Percentiles rank a stretch among this genome's conserved stretches.
Evolutionary conservation across 2,329 filamentous ascomycete species (phyloP).

Genomic region (Fusarium oxysporum): DNA sequence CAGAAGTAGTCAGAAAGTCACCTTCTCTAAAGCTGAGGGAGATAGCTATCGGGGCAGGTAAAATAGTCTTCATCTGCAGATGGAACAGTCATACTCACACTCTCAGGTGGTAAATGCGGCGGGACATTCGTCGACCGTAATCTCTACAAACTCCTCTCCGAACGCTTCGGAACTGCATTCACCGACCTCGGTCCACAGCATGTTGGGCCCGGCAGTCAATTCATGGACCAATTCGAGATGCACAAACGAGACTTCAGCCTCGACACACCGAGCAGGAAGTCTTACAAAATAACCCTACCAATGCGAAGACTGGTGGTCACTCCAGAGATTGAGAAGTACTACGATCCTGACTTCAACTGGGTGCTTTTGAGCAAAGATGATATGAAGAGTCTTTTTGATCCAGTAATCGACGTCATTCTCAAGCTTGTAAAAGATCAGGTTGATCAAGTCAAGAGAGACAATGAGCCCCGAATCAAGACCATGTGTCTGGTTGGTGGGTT

Average conservation of each 20-base stretch:
- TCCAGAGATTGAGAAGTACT: background rate
- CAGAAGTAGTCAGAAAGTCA: background rate
- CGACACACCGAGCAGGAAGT: background rate
- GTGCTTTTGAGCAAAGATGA: background rate
- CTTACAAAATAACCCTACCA: background rate
- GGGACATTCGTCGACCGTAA: background rate
- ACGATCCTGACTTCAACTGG: background rate
- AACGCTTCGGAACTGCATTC: background rate
- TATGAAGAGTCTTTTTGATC: background rate
- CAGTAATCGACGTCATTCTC: background rate
- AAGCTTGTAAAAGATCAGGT: background rate
- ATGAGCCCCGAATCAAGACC: background rate
- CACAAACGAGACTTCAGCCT: background rate
- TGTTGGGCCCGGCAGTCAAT: background rate
- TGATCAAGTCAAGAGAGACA: background rate
- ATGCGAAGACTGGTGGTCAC: background rate
- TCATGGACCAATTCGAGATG: background rate
- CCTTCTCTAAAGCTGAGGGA: background rate
- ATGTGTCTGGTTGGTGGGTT: background rate
- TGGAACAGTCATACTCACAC: fast-evolving
- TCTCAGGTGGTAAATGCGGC: background rate
- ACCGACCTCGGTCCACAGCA: background rate
- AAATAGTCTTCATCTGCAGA: fast-evolving
- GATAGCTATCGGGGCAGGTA: background rate
- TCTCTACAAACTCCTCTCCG: background rate